phyloP scores from a whole-genome alignment of 805 yeast genomes.

The Metschnikowia rubicola region DNA sequence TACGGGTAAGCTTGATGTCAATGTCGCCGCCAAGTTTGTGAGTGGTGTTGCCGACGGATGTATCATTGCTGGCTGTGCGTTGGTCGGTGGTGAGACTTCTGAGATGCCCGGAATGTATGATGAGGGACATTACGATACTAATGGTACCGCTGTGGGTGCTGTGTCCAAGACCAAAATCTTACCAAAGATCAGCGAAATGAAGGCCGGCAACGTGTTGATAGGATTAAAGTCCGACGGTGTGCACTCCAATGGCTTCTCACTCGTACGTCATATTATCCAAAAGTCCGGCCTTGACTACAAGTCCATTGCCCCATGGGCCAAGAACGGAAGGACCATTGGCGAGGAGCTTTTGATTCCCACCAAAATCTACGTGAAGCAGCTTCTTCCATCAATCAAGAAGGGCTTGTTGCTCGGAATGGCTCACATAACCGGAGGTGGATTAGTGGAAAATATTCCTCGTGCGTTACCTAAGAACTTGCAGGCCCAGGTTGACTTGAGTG shows the following conservation, averaged over 20 bases:
- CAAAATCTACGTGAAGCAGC: conserved; percentile 87
- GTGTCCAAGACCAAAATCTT: conserved; percentile 70
- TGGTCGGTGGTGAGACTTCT: conserved; percentile 98
- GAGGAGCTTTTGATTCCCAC: conserved; percentile 87
- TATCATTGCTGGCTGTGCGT: conserved; percentile 90
- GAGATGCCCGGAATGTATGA: conserved; percentile 99
- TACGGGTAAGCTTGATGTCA: conserved; percentile 83
- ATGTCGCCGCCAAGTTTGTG: conserved; percentile 83
- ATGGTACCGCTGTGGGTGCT: conserved; percentile 98
- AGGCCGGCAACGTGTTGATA: conserved; percentile 73
- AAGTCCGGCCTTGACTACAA: conserved; percentile 66
- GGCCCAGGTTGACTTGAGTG: conserved; percentile 73
- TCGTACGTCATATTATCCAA: conserved; percentile 89
- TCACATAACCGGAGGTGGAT: conserved; percentile 98
- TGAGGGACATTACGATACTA: conserved; percentile 94
- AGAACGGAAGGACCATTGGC: conserved; percentile 66
- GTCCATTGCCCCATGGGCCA: conserved; percentile 81
- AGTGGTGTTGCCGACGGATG: conserved; percentile 97
- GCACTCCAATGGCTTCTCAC: conserved; percentile 95
- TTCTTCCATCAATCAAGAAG: conserved; percentile 68
- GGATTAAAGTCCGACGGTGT: conserved; percentile 91
- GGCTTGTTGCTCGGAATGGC: conserved; percentile 82
- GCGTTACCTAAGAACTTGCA: conserved; percentile 78
- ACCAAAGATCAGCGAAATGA: conserved; percentile 68
- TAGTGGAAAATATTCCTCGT: conserved; percentile 93